Conservation (phyloP, 2,329 filamentous ascomycete genomes). For the Claviceps lovelessii region DNA sequence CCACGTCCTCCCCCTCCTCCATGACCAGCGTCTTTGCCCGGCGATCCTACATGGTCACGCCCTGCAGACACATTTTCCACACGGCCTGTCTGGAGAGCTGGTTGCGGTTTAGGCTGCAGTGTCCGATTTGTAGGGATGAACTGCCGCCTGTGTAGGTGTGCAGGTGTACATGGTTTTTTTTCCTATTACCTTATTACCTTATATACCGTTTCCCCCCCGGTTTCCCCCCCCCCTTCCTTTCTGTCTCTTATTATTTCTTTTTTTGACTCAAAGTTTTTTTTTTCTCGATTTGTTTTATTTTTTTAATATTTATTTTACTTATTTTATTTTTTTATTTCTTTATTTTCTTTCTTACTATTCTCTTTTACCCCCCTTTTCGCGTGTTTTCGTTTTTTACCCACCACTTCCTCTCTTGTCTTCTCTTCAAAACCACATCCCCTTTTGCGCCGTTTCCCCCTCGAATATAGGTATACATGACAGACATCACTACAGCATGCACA, state of each 20-base stretch:
- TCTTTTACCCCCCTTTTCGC: too few species aligned
- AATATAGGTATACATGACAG: too few species aligned
- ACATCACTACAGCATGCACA: too few species aligned
- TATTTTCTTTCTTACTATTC: too few species aligned
- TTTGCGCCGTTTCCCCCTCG: too few species aligned
- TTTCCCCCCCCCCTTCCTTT: background rate
- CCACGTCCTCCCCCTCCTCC: conserved; percentile 18
- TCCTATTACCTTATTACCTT: background rate
- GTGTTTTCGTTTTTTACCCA: too few species aligned
- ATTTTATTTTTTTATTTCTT: too few species aligned
- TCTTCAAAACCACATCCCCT: too few species aligned
- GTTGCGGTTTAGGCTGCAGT: conserved; percentile 88
- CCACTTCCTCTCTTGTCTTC: too few species aligned
- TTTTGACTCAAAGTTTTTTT: background rate
- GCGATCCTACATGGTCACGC: conserved; percentile 89
- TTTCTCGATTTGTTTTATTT: too few species aligned
- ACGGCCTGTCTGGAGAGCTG: conserved; percentile 83
- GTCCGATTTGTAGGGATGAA: conserved; percentile 85
- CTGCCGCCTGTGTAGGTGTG: conserved; percentile 57
- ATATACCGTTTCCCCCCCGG: background rate
- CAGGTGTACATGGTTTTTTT: too few species aligned
- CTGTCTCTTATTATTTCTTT: background rate
- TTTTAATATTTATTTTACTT: too few species aligned
- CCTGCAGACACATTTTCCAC: conserved; percentile 92
- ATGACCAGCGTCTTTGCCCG: conserved; percentile 60